phyloP scores from a whole-genome alignment of 1,139 yeast genomes.

The Eremothecium cymbalariae region DNA sequence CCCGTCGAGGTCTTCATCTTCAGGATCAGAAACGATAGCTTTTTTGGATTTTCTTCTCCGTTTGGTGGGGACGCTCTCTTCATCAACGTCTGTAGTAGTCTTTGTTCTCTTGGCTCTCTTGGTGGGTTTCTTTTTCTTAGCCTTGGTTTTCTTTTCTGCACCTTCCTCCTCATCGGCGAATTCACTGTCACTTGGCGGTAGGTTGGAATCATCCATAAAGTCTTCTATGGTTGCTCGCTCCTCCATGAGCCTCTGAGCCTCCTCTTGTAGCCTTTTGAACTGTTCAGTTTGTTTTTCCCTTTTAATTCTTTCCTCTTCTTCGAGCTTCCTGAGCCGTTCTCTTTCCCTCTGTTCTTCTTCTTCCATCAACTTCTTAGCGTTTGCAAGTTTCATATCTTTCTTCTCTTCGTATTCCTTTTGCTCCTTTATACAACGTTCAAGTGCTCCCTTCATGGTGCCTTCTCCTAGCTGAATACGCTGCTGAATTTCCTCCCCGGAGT shows the following conservation, averaged over 20 bases:
- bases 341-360: slow-evolving; percentile 49
- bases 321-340: slow-evolving; percentile 42
- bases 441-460: slow-evolving; percentile 62
- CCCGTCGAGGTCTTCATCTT: slow-evolving; percentile 16
- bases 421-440: slow-evolving; percentile 61
- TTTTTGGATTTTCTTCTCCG: slow-evolving; percentile 17
- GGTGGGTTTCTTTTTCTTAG: slow-evolving; percentile 16
- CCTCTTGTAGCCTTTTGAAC: slow-evolving; percentile 64
- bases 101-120: slow-evolving; percentile 22
- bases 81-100: slow-evolving; percentile 24
- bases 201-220: slow-evolving; percentile 21
- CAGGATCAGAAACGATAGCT: slow-evolving; percentile 20
- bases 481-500: slow-evolving; percentile 65
- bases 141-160: slow-evolving; percentile 18
- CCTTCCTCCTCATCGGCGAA: slow-evolving; percentile 19
- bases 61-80: slow-evolving; percentile 12
- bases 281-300: slow-evolving; percentile 45
- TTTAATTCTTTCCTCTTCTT: slow-evolving; percentile 40
- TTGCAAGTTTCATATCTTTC: slow-evolving; percentile 54
- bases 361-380: slow-evolving; percentile 41
- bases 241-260: slow-evolving; percentile 53
- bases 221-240: slow-evolving; percentile 33
- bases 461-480: slow-evolving; percentile 82
- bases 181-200: slow-evolving; percentile 10
- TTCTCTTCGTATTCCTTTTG: slow-evolving; percentile 61